Percentiles rank a stretch among this genome's conserved stretches.
These are phyloP conservation scores for Mucor ambiguus DNA, from an alignment of 371 early-diverging fungal genomes.

Conservation along the genomic window DNA sequence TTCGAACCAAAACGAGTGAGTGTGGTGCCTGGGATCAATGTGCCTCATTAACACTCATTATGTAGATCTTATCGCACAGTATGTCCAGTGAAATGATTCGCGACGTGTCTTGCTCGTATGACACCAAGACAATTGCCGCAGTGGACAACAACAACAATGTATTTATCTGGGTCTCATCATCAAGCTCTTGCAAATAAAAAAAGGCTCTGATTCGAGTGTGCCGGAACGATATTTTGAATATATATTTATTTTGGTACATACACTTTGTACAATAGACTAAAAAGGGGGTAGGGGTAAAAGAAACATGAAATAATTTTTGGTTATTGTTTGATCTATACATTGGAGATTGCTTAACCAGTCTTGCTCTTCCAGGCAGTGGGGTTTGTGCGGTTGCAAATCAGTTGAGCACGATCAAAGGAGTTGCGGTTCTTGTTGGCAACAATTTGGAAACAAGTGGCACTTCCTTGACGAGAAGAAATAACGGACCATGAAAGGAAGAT, in stretches of 20 bases:
- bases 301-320: constrained; percentile 3
- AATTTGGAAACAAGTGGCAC: constrained; percentile 96
- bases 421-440: constrained; percentile 96
- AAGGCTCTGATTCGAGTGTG: not conserved
- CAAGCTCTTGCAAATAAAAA: not conserved
- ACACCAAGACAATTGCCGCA: constrained; percentile 36
- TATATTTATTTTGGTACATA: constrained; percentile 9
- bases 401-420: constrained; percentile 79
- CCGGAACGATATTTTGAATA: not conserved
- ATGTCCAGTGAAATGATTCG: constrained; percentile 38
- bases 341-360: constrained; percentile 14
- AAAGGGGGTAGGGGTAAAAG: not conserved
- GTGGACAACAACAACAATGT: constrained; percentile 40
- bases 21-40: not conserved
- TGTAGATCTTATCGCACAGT: constrained; percentile 38
- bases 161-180: constrained; percentile 38
- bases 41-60: not conserved
- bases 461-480: constrained; percentile 93
- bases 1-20: constrained; percentile 35
- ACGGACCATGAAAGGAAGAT: constrained; percentile 97
- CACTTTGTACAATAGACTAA: constrained; percentile 15
- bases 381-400: constrained; percentile 57
- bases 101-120: constrained; percentile 39
- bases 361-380: constrained; percentile 41
- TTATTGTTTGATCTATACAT: constrained; percentile 15